Evolutionary conservation across 805 yeast genomes (phyloP), one percentile per base, ranked within the genome.

Genomic region (Hanseniaspora lachancei): DNA sequence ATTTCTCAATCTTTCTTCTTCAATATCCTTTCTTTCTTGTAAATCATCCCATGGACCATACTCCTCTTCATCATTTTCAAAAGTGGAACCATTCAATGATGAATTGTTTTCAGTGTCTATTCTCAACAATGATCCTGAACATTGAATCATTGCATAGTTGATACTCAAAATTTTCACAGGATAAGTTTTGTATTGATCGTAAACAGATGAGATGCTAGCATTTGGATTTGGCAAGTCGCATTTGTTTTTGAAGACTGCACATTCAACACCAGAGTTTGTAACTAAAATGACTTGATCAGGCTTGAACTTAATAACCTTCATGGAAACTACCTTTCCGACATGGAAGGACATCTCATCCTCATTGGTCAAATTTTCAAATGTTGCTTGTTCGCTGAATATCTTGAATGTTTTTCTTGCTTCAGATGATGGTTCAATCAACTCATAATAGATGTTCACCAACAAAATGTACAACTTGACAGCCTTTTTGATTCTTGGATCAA

Each of bases 301-400:
- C 60, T 76, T 68, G 57, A 74, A 75, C 44, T 72, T 71, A 53
- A 71, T 72, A 58, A 87, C 86, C 62, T 82, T 79, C 20, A 86
- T 91, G 0, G 97, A 89, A 16, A 88, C 79, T 42, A 89, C 77
- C 15, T 78, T 69, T 23, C 89, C 95, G 40, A 76, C 73, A 57
- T 77, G 76, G 70, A 89, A 81, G 1, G 86, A 72, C 50, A 82
- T 81, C 10, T 74, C 72, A 3, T 86, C 78, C 67, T 91, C 97
- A 57, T 96, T 95, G 0, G 97, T 89, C 59, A 93, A 76, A 77
- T 87, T 79, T 57, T 84, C 84, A 77, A 93, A 93, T 10, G 91
- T 80, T 64, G 89, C 95, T 41, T 75, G 73, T 32, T 77, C 80
- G 42, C 76, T 79, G 66, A 89, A 70, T 13, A 74, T 63, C 60